These are phyloP conservation scores for Collariella sp. DNA, from an alignment of 495 filamentous ascomycete genomes.

Conservation along the genomic window DNA sequence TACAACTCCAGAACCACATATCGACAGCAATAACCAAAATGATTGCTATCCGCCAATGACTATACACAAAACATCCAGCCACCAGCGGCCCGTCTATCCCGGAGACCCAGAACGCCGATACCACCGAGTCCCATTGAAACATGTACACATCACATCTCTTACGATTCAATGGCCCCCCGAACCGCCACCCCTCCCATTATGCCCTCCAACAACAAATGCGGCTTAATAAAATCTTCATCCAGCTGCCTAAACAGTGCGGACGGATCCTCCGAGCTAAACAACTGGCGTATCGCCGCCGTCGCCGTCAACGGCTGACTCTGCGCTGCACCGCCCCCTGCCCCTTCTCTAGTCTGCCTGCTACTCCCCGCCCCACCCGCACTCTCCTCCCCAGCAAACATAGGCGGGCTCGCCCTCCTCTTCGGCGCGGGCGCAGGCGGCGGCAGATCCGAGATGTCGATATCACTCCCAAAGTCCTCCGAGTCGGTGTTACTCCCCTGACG, in stretches of 20 bases:
- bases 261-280: slow-evolving; percentile 70
- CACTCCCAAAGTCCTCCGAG: slow-evolving; percentile 52
- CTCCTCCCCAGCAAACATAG: slow-evolving; percentile 28
- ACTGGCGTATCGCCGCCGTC: slow-evolving; percentile 58
- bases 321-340: slow-evolving; percentile 22
- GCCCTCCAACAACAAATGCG: slow-evolving; percentile 73
- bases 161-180: slow-evolving; percentile 1
- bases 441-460: slow-evolving; percentile 57
- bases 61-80: too few species aligned
- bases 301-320: slow-evolving; percentile 50
- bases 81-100: too few species aligned
- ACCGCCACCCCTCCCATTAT: slow-evolving; percentile 22
- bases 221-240: slow-evolving; percentile 96
- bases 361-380: neutral
- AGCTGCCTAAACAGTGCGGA: slow-evolving; percentile 85
- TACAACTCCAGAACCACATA: too few species aligned
- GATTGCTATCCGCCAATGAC: too few species aligned
- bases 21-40: too few species aligned
- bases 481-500: slow-evolving; percentile 51
- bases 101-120: too few species aligned
- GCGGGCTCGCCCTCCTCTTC: slow-evolving; percentile 45
- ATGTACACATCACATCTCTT: neutral
- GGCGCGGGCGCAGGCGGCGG: slow-evolving; percentile 46
- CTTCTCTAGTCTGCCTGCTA: neutral
- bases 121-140: neutral